These are phyloP conservation scores for Lathyrus tuberosus DNA, from an alignment of 306 rosid genomes.

Conservation along the genomic window DNA sequence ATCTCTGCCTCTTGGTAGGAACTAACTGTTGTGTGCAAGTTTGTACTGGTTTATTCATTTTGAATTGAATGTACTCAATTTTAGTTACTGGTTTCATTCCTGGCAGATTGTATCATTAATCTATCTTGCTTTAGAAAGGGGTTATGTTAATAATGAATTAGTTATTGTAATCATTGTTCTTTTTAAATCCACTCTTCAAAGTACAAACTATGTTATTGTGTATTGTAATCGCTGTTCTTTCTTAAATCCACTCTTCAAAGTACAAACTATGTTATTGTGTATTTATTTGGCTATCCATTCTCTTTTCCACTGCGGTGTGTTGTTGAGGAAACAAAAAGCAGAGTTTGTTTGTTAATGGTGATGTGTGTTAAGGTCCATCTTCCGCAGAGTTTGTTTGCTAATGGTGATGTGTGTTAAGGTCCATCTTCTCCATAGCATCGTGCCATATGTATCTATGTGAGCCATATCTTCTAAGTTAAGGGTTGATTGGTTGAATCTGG, in stretches of 20 bases:
- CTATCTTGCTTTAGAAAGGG: constrained; percentile 19
- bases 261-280: not conserved
- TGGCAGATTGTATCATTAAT: not conserved
- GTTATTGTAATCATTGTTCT: not conserved
- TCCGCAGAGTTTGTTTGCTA: too few species aligned
- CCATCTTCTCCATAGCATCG: too few species aligned
- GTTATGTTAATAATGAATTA: not conserved
- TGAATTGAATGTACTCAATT: constrained; percentile 10
- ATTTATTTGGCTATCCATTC: not conserved
- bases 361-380: too few species aligned
- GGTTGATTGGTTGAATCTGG: not conserved
- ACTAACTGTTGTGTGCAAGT: constrained; percentile 47
- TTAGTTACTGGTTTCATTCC: not conserved
- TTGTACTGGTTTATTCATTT: constrained; percentile 11
- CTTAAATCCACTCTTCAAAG: not conserved
- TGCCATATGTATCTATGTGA: too few species aligned
- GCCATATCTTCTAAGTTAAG: too few species aligned
- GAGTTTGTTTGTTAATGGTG: constrained; percentile 14
- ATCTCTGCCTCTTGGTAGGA: constrained; percentile 93
- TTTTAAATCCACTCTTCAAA: not conserved
- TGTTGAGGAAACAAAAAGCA: too few species aligned
- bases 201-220: not conserved
- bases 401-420: too few species aligned
- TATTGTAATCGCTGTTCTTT: not conserved
- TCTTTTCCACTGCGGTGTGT: too few species aligned